Base-by-base conservation (phyloP, 805 yeast genomes). In the Teunomyces panamensis region DNA sequence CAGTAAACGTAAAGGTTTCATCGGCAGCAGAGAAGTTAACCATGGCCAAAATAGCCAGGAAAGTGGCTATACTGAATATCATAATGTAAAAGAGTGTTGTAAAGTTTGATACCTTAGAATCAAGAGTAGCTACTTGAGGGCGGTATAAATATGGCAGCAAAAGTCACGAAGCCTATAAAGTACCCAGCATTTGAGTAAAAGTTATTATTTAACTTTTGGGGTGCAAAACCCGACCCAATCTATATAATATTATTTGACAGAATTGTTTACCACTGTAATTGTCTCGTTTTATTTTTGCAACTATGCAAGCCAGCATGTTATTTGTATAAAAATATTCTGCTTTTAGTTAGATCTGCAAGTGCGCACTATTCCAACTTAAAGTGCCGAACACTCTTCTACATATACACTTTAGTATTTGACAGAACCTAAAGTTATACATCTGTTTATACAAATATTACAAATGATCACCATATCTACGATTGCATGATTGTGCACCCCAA, bases 31-130 rank as follows among this genome's bases (percentile, higher is more conserved):
- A 42, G 10, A 34, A 35, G 10, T 30, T 35, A 11, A 44, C 42
- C 30, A 51, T 13, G 9, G 54, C 52, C 35, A 53, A 43, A 13
- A 51, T 34, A 9, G 55, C 51, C 49, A 47, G 53, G 27, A 43
- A 49, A 9, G 46, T 44, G 30, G 55, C 45, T 20, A 48, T 17
- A 24, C 45, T 52, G 48, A 52, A 52, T 5, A 52, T 30, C 55
- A 52, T 51, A 6, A 9, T 28, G 30, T 9, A 13, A 41, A 44
- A 41, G 13, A 28, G 14, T 8, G 34, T 32, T 32, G 34, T 32
- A 32, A 13, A 32, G 34, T 13, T 32, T 7, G 34, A n/a, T 32
- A 32, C 8, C 4, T 32, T 13, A 16, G 34, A 7, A 13, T 14
- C 14, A 32, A 32, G 14, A 32, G 34, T 32, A 11, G 27, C 16